phyloP scores from a whole-genome alignment of 768 basidiomycete species.

The Russula earlei region DNA sequence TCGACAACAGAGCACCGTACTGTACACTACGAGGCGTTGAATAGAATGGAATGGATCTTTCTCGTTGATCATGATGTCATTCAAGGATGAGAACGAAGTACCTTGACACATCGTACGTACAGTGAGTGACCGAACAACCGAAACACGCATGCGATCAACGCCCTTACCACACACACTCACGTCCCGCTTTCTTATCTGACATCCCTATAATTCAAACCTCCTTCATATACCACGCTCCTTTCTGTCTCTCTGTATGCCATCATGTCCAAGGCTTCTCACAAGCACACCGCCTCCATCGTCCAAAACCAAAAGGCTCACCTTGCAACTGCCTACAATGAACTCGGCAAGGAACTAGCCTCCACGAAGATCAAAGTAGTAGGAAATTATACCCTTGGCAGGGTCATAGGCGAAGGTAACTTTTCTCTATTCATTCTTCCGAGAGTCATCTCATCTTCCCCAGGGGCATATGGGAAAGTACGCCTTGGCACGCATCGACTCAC shows the following conservation, averaged over 20 bases:
- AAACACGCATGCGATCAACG: neutral
- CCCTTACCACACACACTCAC: conserved; percentile 8
- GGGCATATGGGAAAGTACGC: conserved; percentile 92
- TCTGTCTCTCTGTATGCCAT: conserved; percentile 15
- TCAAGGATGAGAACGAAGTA: neutral
- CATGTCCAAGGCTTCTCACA: conserved; percentile 21
- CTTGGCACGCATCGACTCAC: conserved; percentile 92
- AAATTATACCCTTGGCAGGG: conserved; percentile 88
- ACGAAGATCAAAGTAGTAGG: conserved; percentile 85
- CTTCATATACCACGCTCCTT: conserved; percentile 14
- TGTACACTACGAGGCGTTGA: neutral
- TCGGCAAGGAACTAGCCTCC: conserved; percentile 92
- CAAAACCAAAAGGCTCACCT: conserved; percentile 80
- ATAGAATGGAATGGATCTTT: neutral
- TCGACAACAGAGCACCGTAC: too few relatives aligned
- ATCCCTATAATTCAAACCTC: conserved; percentile 13
- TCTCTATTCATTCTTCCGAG: neutral
- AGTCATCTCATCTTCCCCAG: conserved; percentile 31
- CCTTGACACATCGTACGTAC: neutral
- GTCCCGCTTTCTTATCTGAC: conserved; percentile 12
- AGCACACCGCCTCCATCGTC: conserved; percentile 26
- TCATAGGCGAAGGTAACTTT: conserved; percentile 84
- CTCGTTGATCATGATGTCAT: conserved; percentile 1
- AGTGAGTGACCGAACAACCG: neutral
- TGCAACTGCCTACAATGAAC: conserved; percentile 92